Percentiles rank a stretch among this genome's conserved stretches.
Conservation (phyloP, 345 rosid genomes). For the Anastatica hierochuntica region DNA sequence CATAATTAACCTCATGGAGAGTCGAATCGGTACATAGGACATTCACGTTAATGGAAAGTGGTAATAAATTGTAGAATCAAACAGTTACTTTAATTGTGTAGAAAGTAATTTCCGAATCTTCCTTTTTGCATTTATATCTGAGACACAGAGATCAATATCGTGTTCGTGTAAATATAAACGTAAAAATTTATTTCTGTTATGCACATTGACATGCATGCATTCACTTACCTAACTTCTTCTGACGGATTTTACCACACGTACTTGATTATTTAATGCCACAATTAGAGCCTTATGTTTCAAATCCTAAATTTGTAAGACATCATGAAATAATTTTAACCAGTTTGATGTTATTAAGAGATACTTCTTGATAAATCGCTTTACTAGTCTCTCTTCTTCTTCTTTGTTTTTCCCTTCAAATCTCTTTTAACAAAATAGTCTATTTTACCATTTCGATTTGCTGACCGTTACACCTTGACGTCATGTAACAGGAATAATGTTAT, state of each 20-base stretch:
- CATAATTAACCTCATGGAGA: slow-evolving; percentile 2
- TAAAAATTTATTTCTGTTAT: neutral
- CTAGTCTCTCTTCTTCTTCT: too few relatives aligned
- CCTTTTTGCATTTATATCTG: neutral
- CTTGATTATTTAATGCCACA: slow-evolving; percentile 6
- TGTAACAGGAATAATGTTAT: too few relatives aligned
- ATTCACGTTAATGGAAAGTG: slow-evolving; percentile 18
- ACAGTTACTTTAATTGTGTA: neutral
- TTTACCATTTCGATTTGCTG: too few relatives aligned
- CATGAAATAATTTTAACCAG: too few relatives aligned
- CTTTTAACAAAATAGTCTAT: too few relatives aligned
- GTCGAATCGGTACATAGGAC: slow-evolving; percentile 23
- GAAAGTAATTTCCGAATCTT: slow-evolving; percentile 2
- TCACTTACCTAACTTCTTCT: slow-evolving; percentile 9
- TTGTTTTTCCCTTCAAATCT: too few relatives aligned
- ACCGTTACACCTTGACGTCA: too few relatives aligned
- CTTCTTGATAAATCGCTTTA: too few relatives aligned
- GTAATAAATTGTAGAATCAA: slow-evolving; percentile 10
- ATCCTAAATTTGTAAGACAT: too few relatives aligned
- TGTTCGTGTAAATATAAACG: neutral
- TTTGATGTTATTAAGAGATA: too few relatives aligned
- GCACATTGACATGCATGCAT: slow-evolving; percentile 1
- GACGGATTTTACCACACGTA: slow-evolving; percentile 6
- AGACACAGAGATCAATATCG: slow-evolving; percentile 6
- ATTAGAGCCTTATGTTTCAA: neutral